Conservation (phyloP, 2,329 filamentous ascomycete species). For the Stemphylium beticola region DNA sequence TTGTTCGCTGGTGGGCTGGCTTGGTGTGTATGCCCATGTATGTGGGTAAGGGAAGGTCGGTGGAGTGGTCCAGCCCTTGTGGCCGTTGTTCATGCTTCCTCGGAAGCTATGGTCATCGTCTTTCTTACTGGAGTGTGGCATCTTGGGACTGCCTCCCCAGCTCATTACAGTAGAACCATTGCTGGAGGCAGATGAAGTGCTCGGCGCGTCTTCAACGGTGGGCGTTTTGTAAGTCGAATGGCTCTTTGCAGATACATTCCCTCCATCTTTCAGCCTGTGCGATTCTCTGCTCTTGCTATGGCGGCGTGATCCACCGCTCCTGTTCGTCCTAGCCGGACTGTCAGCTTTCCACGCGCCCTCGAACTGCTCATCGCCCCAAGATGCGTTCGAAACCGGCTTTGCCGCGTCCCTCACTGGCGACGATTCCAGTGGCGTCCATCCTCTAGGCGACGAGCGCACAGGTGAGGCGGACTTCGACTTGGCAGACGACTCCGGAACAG, state of each 20-base stretch:
- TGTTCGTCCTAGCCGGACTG: conserved; percentile 1
- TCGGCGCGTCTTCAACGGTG: conserved; percentile 28
- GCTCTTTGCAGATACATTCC: conserved; percentile 13
- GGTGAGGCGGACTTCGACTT: conserved; percentile 1
- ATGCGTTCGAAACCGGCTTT: not conserved
- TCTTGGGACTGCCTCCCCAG: conserved; percentile 9
- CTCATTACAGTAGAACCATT: not conserved
- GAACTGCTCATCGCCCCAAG: not conserved
- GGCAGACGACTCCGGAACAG: not conserved
- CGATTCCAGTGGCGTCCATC: conserved; percentile 19
- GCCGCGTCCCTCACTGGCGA: conserved; percentile 1
- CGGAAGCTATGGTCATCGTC: not conserved
- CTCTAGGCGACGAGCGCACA: conserved; percentile 9
- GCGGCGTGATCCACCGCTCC: conserved; percentile 1
- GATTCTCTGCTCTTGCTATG: not conserved
- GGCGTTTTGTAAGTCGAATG: conserved; percentile 29
- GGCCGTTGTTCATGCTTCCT: not conserved
- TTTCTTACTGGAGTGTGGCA: not conserved
- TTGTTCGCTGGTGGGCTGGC: not conserved
- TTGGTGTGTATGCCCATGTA: not conserved
- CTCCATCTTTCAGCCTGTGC: not conserved
- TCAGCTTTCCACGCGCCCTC: conserved; percentile 2
- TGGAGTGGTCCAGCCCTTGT: not conserved
- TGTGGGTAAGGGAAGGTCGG: conserved; percentile 3
- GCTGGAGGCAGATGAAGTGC: conserved; percentile 14